Evolutionary conservation across 306 rosid genomes (phyloP), one percentile per base, ranked within the genome.

Genomic region (Begonia fuchsioides): DNA sequence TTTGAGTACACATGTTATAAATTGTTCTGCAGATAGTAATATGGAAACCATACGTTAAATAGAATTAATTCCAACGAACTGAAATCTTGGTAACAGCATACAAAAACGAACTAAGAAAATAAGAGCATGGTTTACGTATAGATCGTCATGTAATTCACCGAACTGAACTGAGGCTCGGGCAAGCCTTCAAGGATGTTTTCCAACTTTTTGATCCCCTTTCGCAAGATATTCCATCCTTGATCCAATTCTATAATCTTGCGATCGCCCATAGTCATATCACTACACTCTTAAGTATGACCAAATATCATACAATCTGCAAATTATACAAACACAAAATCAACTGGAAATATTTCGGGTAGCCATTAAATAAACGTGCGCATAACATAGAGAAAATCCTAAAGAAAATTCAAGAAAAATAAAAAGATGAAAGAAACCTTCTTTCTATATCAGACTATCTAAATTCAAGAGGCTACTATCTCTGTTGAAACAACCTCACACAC

Each of bases 1-100:
- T 45, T 47, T 52, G 65, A 11, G 77, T 67, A 53, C 81, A 75
- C 64, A 67, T 53, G 49, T 71, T 62, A 64, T 67, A 67, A 12
- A 61, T 74, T 18, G 62, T 64, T 47, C 77, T 75, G 54, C 47
- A 64, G 15, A 53, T 6, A 13, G 20, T 38, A 44, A 15, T 13
- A 44, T 7, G 53, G 12, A 45, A 35, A 63, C 17, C 32, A 57
- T 12, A 5, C 5, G 35, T 26, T 26, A 1, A 50, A 19, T 15
- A 9, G 15, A 14, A 49, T 12, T 50, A 3, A 15, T 32, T 11
- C 45, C 45, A 41, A 2, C 40, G 18, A 38, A 12, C 17, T 19
- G 55, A 49, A 5, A 9, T 32, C 45, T 17, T 18, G 14, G 10
- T 38, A 3, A 46, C n/a, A 35, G 15, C 17, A 57, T 17, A 43